Percentiles rank a stretch among this genome's conserved stretches.
Conservation (phyloP, 352 stramenopile species). For the Phytophthora sojae region DNA sequence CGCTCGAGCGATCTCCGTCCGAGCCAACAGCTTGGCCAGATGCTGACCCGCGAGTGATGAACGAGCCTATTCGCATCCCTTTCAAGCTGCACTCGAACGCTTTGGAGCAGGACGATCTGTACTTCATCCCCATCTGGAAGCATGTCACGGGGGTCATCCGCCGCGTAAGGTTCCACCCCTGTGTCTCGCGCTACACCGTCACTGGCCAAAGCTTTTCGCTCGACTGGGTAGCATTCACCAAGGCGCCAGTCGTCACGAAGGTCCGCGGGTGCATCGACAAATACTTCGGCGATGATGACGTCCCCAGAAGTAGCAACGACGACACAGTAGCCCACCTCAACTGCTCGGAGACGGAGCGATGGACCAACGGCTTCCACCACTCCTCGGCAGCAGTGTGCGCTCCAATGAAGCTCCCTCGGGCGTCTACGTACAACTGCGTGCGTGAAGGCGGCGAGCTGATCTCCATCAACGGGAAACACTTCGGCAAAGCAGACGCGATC, state of each 20-base stretch:
- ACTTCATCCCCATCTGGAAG: conserved; percentile 72
- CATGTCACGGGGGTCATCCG: conserved; percentile 65
- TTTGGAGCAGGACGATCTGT: conserved; percentile 50
- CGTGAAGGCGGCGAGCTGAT: conserved; percentile 64
- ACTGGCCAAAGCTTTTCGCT: conserved; percentile 75
- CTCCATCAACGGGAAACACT: conserved; percentile 75
- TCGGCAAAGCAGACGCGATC: conserved; percentile 69
- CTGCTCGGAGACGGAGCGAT: conserved; percentile 48
- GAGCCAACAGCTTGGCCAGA: conserved; percentile 42
- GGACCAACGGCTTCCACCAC: conserved; percentile 60
- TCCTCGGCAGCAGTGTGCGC: conserved; percentile 49
- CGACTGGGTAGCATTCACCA: conserved; percentile 76
- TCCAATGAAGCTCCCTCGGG: conserved; percentile 56
- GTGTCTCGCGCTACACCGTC: conserved; percentile 29
- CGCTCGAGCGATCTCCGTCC: conserved; percentile 50
- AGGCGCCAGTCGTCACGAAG: conserved; percentile 76
- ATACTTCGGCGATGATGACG: conserved; percentile 52
- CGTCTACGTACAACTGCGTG: conserved; percentile 81
- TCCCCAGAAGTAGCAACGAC: conserved; percentile 6
- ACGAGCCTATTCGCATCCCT: conserved; percentile 61
- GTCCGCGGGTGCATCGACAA: conserved; percentile 84
- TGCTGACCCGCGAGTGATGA: conserved; percentile 45
- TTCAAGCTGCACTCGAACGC: conserved; percentile 47
- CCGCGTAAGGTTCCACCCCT: conserved; percentile 71
- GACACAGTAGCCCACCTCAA: conserved; percentile 43